Percentiles rank a stretch among this genome's conserved stretches.
Conservation (phyloP, 2,329 filamentous ascomycete genomes). For the Apiospora koreana region DNA sequence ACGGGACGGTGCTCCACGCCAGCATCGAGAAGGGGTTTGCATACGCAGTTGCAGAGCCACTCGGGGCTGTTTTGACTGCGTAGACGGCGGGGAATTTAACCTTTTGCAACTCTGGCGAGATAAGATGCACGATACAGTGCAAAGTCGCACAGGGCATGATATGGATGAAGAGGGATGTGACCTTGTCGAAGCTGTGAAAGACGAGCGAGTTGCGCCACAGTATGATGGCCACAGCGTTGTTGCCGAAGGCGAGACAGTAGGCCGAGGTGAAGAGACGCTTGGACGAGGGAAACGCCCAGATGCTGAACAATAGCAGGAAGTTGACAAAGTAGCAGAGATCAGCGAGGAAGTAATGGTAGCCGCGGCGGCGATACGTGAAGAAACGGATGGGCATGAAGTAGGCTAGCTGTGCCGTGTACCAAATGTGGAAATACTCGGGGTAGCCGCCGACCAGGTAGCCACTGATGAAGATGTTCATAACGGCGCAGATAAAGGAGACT, state of each 20-base stretch:
- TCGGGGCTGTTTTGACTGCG: conserved; percentile 69
- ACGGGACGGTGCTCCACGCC: conserved; percentile 89
- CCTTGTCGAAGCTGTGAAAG: conserved; percentile 98
- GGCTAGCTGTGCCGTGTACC: conserved; percentile 84
- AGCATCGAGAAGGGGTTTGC: conserved; percentile 80
- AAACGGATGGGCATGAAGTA: conserved; percentile 98
- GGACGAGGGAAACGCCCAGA: conserved; percentile 89
- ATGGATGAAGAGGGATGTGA: conserved; percentile 97
- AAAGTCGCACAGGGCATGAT: conserved; percentile 97
- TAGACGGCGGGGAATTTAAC: conserved; percentile 82
- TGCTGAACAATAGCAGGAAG: conserved; percentile 73
- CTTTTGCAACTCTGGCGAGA: conserved; percentile 64
- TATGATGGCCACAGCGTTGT: conserved; percentile 95
- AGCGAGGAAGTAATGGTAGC: conserved; percentile 95
- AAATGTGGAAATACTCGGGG: conserved; percentile 85
- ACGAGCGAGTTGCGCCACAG: conserved; percentile 99
- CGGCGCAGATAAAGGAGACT: conserved; percentile 91
- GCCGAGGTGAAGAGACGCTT: conserved; percentile 90
- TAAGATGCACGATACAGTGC: conserved; percentile 87
- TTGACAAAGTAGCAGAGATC: conserved; percentile 99
- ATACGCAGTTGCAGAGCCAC: conserved; percentile 79
- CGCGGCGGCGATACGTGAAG: conserved; percentile 86
- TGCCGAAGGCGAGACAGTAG: conserved; percentile 91
- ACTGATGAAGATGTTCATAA: conserved; percentile 96
- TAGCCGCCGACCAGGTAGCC: conserved; percentile 88